Evolutionary conservation across 2,329 filamentous ascomycete genomes (phyloP).

Genomic region (Neofusicoccum umdonicola): DNA sequence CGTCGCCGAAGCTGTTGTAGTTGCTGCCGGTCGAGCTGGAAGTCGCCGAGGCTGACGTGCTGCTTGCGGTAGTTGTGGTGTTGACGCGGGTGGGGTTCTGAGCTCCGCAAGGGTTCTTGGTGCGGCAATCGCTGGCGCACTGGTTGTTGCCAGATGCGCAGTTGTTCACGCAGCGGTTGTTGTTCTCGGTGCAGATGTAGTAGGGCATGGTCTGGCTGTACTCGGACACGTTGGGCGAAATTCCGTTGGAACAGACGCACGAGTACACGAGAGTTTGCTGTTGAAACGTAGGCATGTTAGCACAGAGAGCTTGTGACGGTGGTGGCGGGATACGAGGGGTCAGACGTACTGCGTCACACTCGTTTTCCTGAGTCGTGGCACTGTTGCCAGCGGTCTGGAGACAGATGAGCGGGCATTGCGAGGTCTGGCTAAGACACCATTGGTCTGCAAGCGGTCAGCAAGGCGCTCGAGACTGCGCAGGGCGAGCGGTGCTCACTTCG

Average conservation of each 20-base stretch:
- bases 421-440: constrained; percentile 66
- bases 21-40: constrained; percentile 21
- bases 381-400: constrained; percentile 53
- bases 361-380: constrained; percentile 55
- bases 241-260: constrained; percentile 68
- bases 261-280: constrained; percentile 60
- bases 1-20: constrained; percentile 20
- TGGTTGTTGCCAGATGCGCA: constrained; percentile 55
- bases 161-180: constrained; percentile 61
- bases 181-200: constrained; percentile 71
- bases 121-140: constrained; percentile 62
- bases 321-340: background rate
- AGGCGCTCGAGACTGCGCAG: background rate
- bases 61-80: constrained; percentile 49
- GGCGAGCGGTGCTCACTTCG: constrained; percentile 49
- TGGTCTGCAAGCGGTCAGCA: constrained; percentile 42
- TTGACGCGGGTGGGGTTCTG: constrained; percentile 62
- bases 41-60: constrained; percentile 41
- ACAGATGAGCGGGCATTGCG: constrained; percentile 71
- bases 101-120: constrained; percentile 72
- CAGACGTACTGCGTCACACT: constrained; percentile 62
- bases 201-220: constrained; percentile 77
- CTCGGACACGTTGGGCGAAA: constrained; percentile 69
- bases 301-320: background rate
- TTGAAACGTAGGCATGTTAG: background rate